Base-by-base conservation (phyloP, 2,329 filamentous ascomycete species). In the Keithomyces neogunnii region DNA sequence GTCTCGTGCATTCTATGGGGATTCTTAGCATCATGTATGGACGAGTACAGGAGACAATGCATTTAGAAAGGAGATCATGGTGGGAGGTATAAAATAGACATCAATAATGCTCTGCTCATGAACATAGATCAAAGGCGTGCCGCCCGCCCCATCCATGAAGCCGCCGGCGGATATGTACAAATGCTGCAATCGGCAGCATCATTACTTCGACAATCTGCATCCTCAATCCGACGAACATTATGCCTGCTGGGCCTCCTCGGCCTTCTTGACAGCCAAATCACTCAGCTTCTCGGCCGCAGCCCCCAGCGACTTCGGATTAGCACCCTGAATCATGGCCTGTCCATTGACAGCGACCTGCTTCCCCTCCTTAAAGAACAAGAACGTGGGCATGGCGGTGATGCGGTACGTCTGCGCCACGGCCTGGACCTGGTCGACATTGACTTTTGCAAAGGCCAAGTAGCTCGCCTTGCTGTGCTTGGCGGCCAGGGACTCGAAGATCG, bases 341-440 rank as follows among this genome's bases (percentile, higher is more conserved):
- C 63, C 63, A 29, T 66, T 62, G 10, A 67, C 64, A 28, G 58
- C 60, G 38, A 66, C 64, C 49, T 62, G 61, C 49, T 58, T 57
- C 58, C 86, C 89, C 57, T 85, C 72, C 78, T 91, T 90, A 82
- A 92, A 96, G 67, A 95, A 73, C 52, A 88, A 62, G 71, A 97
- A 96, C 9, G 90, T 95, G 47, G 92, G 92, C 92, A 97, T 96
- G 68, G 91, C 89, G 62, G 86, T 83, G 68, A 97, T 80, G 59
- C 80, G 80, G 60, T 93, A 84, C 62, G 89, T 81, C 61, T 84
- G 77, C 29, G 89, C 59, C 32, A 62, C 47, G 53, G 13, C 50
- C 10, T 61, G 54, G n/a, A 63, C 48, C 19, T 50, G 56, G 50
- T 60, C 51, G 51, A 65, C 57, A 8, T 66, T 58, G n/a, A 50